Conservation (phyloP, 1,139 yeast species). For the Taphrina betulina region DNA sequence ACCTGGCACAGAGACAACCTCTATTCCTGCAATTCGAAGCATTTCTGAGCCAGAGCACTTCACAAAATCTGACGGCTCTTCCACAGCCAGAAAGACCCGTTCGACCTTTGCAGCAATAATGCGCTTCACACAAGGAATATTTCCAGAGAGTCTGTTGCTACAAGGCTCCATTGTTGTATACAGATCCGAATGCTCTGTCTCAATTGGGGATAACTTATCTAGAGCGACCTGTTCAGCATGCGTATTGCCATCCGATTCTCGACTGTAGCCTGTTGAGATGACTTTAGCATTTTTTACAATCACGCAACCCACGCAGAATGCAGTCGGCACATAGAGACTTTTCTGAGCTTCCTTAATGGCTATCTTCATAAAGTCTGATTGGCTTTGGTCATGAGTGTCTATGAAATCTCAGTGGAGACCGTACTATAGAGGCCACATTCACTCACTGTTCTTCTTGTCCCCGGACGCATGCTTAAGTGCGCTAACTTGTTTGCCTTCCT, state of each 20-base stretch:
- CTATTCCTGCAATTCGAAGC: conserved; percentile 58
- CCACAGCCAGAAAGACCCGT: conserved; percentile 85
- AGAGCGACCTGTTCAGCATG: conserved; percentile 97
- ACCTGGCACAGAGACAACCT: conserved; percentile 79
- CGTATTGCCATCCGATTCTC: conserved; percentile 92
- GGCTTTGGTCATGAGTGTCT: too few species aligned
- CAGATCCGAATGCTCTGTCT: conserved; percentile 76
- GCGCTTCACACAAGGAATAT: conserved; percentile 81
- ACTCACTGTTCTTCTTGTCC: too few species aligned
- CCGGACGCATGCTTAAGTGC: not conserved
- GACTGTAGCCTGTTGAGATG: conserved; percentile 76
- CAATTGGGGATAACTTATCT: conserved; percentile 55
- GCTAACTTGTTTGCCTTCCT: conserved; percentile 26
- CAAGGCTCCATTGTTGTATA: conserved; percentile 99
- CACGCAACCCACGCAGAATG: conserved; percentile 91
- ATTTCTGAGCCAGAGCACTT: conserved; percentile 63
- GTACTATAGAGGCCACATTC: too few species aligned
- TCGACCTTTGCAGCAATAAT: conserved; percentile 58
- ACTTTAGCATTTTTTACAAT: conserved; percentile 66
- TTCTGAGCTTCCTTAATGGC: conserved; percentile 78
- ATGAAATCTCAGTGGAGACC: too few species aligned
- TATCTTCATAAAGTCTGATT: conserved; percentile 55
- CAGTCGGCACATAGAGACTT: conserved; percentile 80
- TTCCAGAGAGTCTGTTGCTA: conserved; percentile 83
- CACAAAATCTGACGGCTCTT: conserved; percentile 88